These are phyloP conservation scores for Exophiala alcalophila DNA, from an alignment of 2,329 filamentous ascomycete species.

Conservation along the genomic window DNA sequence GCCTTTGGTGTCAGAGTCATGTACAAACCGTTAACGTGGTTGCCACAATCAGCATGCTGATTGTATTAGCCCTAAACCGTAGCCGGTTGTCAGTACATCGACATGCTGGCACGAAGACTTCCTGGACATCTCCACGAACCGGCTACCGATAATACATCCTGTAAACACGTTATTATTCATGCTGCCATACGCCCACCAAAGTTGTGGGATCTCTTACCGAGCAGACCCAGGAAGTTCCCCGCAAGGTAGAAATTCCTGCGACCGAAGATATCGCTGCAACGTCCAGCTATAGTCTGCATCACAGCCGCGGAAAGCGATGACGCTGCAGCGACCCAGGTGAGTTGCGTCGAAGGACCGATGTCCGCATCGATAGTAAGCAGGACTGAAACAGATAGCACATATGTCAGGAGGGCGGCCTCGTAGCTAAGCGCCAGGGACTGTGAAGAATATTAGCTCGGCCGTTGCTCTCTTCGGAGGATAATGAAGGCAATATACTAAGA, in stretches of 20 bases:
- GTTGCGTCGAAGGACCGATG: constrained; percentile 4
- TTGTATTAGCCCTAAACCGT: background rate
- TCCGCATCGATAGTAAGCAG: constrained; percentile 8
- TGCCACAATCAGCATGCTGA: background rate
- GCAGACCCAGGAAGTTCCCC: constrained; percentile 3
- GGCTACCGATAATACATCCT: background rate
- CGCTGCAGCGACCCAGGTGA: constrained; percentile 10
- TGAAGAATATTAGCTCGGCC: too few species aligned
- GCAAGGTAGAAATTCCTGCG: constrained; percentile 10
- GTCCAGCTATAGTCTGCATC: constrained; percentile 2
- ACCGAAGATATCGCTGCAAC: constrained; percentile 11
- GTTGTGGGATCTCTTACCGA: too few species aligned
- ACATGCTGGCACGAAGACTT: background rate
- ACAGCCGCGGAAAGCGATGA: constrained; percentile 7
- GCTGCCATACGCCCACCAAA: too few species aligned
- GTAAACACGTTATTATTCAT: too few species aligned
- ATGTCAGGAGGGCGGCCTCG: constrained; percentile 6
- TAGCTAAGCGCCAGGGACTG: constrained; percentile 9
- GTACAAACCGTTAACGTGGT: background rate
- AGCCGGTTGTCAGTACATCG: too few species aligned
- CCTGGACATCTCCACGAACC: background rate
- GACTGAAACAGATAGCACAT: constrained; percentile 3
- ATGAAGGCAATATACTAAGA: too few species aligned
- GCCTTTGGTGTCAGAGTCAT: background rate
- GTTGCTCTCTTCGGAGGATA: too few species aligned